Percentiles rank a stretch among this genome's conserved stretches.
Conservation (phyloP, 768 basidiomycete genomes). For the Russula abietina region DNA sequence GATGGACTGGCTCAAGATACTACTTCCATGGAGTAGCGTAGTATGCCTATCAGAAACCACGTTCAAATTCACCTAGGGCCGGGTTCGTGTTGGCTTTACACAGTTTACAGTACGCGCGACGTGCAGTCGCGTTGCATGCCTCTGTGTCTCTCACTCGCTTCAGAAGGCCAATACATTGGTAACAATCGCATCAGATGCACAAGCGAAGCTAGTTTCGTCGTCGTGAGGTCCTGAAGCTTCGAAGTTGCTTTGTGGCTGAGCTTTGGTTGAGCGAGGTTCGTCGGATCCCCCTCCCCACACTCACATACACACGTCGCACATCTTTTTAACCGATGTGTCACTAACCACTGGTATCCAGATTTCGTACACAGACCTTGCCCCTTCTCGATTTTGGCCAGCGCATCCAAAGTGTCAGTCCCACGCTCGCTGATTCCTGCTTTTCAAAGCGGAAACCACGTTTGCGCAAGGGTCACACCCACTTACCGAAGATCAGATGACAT, state of each 20-base stretch:
- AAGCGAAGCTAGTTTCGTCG: background rate
- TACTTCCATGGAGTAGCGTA: background rate
- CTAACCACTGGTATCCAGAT: no score
- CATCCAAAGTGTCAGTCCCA: background rate
- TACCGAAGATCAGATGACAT: no score
- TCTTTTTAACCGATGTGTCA: background rate
- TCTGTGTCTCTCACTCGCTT: background rate
- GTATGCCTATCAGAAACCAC: background rate
- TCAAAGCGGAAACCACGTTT: background rate
- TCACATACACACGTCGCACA: no score
- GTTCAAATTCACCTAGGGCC: background rate
- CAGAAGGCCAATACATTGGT: background rate
- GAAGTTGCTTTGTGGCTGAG: background rate
- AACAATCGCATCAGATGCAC: background rate
- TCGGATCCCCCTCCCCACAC: background rate
- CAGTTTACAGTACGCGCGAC: no score
- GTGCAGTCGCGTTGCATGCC: background rate
- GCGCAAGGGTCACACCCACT: background rate
- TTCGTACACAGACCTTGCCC: no score
- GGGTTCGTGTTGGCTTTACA: background rate
- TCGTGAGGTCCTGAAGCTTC: background rate
- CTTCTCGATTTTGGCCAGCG: background rate
- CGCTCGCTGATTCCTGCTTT: background rate
- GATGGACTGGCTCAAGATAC: background rate
- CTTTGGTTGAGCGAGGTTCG: background rate